Base-by-base conservation (phyloP, 2,329 filamentous ascomycete genomes). In the Scytalidium sp. region DNA sequence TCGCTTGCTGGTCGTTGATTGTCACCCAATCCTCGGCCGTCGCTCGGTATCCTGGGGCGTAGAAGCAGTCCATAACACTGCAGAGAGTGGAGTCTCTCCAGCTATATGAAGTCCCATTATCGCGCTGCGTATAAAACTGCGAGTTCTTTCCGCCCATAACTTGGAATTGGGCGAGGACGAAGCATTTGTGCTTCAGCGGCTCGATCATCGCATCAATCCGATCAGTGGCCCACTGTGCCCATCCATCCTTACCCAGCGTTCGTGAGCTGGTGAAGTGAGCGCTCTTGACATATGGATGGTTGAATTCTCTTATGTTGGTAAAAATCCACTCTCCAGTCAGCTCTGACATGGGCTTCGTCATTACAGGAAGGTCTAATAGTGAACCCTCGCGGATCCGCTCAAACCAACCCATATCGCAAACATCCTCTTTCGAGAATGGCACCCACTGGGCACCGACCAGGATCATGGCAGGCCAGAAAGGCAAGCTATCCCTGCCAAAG, bases 361-460 rank as follows among this genome's bases (percentile, higher is more conserved):
- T 63, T 3, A 65, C 56, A 23, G 69, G 66, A 17, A 63, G 61
- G 48, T 58, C 59, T 25, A 55, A 43, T 7, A 67, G 55, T 17
- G 56, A 66, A 10, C 64, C 61, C 2, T 66, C 58, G 9, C 67
- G 58, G 10, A 75, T 54, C 21, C 63, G 60, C 41, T 72, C 59
- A 41, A 75, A 75, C 57, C 70, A 74, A 8, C 60, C 60, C 41
- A 56, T 54, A 41, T 70, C 67, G 50, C 68, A 69, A 45, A 54
- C 55, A 53, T 74, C 71, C 2, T 55, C 58, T 46, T 60, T 58
- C 46, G 46, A 60, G 17, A 72, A 66, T 1, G 73, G 73, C 1
- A 74, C 71, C 70, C 72, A 78, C 51, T 78, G 74, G 3, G 74
- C 75, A 40, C 75, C 78, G 10, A 77, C 65, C 4, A 76, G 59